phyloP scores from a whole-genome alignment of 805 yeast genomes.

The Brettanomyces naardenensis region DNA sequence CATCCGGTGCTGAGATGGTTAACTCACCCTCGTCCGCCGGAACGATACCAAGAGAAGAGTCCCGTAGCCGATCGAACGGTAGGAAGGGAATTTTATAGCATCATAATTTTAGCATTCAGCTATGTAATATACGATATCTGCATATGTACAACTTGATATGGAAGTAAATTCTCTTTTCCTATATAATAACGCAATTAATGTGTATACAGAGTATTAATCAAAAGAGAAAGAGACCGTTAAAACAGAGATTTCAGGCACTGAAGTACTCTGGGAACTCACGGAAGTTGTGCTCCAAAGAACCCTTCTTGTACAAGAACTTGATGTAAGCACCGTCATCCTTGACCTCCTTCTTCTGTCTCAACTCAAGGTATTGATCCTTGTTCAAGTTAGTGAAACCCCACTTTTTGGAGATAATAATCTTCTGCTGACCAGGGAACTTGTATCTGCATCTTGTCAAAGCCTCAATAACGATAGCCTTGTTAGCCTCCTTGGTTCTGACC shows the following conservation, averaged over 20 bases:
- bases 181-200: background rate
- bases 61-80: background rate
- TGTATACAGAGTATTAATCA: background rate
- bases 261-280: slow-evolving; percentile 85
- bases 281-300: slow-evolving; percentile 89
- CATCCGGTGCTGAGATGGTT: background rate
- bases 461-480: slow-evolving; percentile 96
- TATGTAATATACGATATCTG: too few relatives aligned
- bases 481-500: slow-evolving; percentile 95
- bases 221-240: background rate
- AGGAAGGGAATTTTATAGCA: background rate
- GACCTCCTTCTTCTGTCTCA: slow-evolving; percentile 96
- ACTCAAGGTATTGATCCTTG: slow-evolving; percentile 93
- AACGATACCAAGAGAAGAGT: background rate
- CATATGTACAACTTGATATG: too few relatives aligned
- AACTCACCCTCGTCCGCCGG: background rate
- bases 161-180: background rate
- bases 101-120: too few relatives aligned
- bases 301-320: slow-evolving; percentile 95
- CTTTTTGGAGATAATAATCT: slow-evolving; percentile 97
- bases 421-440: slow-evolving; percentile 99
- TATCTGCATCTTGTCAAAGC: slow-evolving; percentile 99
- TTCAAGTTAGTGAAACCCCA: slow-evolving; percentile 99
- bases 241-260: slow-evolving; percentile 26
- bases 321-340: slow-evolving; percentile 99